phyloP scores from a whole-genome alignment of 257 asterid genomes.

The Voacanga thouarsii region DNA sequence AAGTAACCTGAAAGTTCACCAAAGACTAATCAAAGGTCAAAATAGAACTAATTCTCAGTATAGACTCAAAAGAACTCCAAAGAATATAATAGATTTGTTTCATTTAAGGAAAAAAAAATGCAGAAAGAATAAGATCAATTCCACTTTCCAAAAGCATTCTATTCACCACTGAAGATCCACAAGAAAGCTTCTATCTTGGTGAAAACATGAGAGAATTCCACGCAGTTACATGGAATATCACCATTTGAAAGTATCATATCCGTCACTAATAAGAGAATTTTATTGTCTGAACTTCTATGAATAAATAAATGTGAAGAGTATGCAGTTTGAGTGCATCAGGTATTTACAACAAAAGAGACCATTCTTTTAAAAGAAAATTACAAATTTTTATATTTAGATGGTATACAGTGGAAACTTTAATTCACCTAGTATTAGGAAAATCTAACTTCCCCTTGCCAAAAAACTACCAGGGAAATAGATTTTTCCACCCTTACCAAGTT shows the following conservation, averaged over 20 bases:
- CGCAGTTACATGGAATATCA: too few relatives aligned
- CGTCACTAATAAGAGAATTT: neutral
- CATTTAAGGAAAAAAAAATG: neutral
- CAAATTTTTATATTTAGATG: neutral
- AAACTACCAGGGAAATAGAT: neutral
- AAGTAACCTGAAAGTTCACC: neutral
- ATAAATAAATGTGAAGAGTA: too few relatives aligned
- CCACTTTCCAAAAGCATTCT: neutral
- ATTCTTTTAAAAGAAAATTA: too few relatives aligned
- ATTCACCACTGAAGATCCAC: neutral
- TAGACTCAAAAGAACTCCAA: neutral
- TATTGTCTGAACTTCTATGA: neutral
- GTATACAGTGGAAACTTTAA: neutral
- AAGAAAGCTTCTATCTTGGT: neutral
- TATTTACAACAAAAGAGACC: too few relatives aligned
- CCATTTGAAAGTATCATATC: too few relatives aligned
- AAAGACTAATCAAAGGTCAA: neutral
- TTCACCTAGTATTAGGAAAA: neutral
- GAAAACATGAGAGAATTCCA: neutral
- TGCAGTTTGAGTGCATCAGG: too few relatives aligned
- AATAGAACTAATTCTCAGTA: neutral
- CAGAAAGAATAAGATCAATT: neutral
- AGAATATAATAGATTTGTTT: neutral
- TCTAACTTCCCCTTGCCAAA: neutral
- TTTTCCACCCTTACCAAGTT: neutral